Evolutionary conservation across 257 asterid genomes (phyloP).

Genomic region (Handroanthus guayacan): DNA sequence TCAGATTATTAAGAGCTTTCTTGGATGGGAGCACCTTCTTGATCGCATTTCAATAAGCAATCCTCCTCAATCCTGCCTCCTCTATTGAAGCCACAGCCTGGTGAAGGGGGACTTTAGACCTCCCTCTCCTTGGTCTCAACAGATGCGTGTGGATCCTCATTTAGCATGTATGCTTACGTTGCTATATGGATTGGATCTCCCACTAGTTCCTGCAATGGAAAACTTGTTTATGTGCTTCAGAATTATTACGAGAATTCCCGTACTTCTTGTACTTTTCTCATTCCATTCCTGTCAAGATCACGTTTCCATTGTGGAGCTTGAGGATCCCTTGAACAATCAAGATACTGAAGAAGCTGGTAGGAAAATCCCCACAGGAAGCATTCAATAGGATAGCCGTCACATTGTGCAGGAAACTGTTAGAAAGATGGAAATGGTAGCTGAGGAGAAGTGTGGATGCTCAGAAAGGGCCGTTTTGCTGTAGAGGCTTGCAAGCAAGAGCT

Average conservation of each 20-base stretch:
- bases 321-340: slow-evolving; percentile 66
- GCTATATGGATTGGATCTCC: not conserved
- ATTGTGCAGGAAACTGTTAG: slow-evolving; percentile 94
- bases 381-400: slow-evolving; percentile 86
- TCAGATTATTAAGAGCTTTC: slow-evolving; percentile 33
- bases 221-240: not conserved
- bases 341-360: slow-evolving; percentile 74
- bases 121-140: slow-evolving; percentile 77
- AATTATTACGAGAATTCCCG: not conserved
- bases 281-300: not conserved
- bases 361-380: slow-evolving; percentile 86
- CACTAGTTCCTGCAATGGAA: not conserved
- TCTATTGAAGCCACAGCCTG: slow-evolving; percentile 84
- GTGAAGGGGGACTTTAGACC: slow-evolving; percentile 72
- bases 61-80: slow-evolving; percentile 90
- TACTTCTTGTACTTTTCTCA: not conserved
- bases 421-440: slow-evolving; percentile 92
- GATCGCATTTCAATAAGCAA: slow-evolving; percentile 74
- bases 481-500: slow-evolving; percentile 94
- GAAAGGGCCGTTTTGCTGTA: slow-evolving; percentile 77
- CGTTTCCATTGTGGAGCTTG: slow-evolving; percentile 59
- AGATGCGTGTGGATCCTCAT: slow-evolving; percentile 78
- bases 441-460: slow-evolving; percentile 87
- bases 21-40: slow-evolving; percentile 75
- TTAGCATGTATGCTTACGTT: not conserved